Conservation (phyloP, 805 yeast species). For the Pichia nakasei region DNA sequence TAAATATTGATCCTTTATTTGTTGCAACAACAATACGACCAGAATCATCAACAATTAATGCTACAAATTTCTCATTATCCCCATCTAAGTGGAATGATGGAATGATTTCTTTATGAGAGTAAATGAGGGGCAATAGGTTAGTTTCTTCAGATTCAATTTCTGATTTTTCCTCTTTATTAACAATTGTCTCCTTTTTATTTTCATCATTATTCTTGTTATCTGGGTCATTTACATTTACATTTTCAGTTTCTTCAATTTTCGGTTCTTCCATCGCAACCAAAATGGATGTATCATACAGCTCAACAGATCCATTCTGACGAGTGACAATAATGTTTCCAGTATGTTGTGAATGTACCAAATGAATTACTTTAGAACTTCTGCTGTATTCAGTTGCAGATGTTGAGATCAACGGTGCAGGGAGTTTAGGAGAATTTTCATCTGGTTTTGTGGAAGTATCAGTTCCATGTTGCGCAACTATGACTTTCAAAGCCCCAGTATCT, state of each 20-base stretch:
- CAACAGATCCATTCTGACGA: conserved; percentile 35
- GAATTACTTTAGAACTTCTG: conserved; percentile 29
- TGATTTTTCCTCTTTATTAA: neutral
- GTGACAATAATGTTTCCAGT: conserved; percentile 32
- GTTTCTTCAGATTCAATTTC: neutral
- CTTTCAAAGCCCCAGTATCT: conserved; percentile 60
- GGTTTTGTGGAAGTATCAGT: conserved; percentile 68
- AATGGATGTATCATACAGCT: conserved; percentile 28
- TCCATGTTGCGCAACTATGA: conserved; percentile 52
- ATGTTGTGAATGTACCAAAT: conserved; percentile 17
- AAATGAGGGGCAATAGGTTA: conserved; percentile 5
- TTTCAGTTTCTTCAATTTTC: neutral
- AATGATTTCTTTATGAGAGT: conserved; percentile 1
- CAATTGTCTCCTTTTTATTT: neutral
- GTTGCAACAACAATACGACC: conserved; percentile 6
- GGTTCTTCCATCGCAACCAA: conserved; percentile 5
- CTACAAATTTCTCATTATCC: conserved; percentile 8
- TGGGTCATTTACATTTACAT: too few relatives aligned
- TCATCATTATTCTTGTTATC: neutral
- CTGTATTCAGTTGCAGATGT: conserved; percentile 23
- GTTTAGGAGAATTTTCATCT: conserved; percentile 20
- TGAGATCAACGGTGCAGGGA: conserved; percentile 45
- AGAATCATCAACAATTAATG: conserved; percentile 18
- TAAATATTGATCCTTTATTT: conserved; percentile 11
- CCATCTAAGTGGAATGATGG: neutral